phyloP scores from a whole-genome alignment of 805 yeast genomes.

The Diddensiella transvaalensis region DNA sequence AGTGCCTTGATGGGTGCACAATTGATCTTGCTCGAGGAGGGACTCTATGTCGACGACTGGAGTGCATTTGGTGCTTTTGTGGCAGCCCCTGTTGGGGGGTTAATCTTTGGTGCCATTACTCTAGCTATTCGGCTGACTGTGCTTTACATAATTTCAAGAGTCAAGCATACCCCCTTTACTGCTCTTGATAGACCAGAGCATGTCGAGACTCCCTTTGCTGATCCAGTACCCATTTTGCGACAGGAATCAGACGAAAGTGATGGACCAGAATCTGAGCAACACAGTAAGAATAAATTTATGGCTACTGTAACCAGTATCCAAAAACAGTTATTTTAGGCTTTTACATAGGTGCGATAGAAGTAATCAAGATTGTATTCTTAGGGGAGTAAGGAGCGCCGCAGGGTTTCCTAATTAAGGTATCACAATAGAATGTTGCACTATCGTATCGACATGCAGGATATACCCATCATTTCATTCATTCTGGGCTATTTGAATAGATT shows the following conservation, averaged over 20 bases:
- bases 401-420: background rate
- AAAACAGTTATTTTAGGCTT: background rate
- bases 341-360: background rate
- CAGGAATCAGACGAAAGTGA: background rate
- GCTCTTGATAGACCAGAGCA: slow-evolving; percentile 33
- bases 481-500: background rate
- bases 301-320: background rate
- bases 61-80: slow-evolving; percentile 93
- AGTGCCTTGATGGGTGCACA: slow-evolving; percentile 73
- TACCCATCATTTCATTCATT: background rate
- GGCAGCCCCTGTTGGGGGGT: slow-evolving; percentile 80
- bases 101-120: slow-evolving; percentile 52
- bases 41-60: slow-evolving; percentile 83
- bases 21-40: slow-evolving; percentile 58
- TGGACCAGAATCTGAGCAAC: background rate
- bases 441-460: background rate
- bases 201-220: slow-evolving; percentile 4
- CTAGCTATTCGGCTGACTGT: slow-evolving; percentile 37
- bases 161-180: slow-evolving; percentile 37
- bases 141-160: slow-evolving; percentile 32
- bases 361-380: too few species aligned
- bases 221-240: background rate
- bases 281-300: background rate
- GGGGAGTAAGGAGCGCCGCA: background rate
- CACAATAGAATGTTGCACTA: background rate